Base-by-base conservation (phyloP, 139 green algal genomes). In the Pleodorina starrii region DNA sequence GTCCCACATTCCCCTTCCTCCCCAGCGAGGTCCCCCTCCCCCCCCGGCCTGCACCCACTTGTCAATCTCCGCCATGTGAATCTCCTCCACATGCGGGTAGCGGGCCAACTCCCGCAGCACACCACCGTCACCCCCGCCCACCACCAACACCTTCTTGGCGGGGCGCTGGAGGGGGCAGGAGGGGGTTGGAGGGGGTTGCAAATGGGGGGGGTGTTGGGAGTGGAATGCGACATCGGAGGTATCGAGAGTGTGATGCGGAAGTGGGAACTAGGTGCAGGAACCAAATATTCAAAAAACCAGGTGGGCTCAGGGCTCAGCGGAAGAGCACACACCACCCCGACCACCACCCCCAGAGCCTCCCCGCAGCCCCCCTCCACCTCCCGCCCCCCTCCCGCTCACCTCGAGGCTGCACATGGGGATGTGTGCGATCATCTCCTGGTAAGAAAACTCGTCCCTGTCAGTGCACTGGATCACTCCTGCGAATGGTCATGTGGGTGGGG, bases 361-460 rank as follows among this genome's bases (percentile, higher is more conserved):
- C n/a, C n/a, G n/a, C n/a, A n/a, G n/a, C n/a, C n/a, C n/a, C n/a
- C n/a, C n/a, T n/a, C n/a, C n/a, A n/a, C n/a, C n/a, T n/a, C 57
- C 57, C 57, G 12, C 14, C 57, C 57, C 57, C 57, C 57, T 27
- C 66, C n/a, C 19, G 46, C 84, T 69, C 71, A 97, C 93, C 82
- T 94, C 86, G 23, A 99, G 92, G 3, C 95, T 94, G 85, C 96
- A 99, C 43, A 99, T 84, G 2, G 98, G 96, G 43, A 99, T 86
- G 91, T 99, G 97, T 1, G 96, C 90, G 50, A 99, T 99, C 98
- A 99, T 99, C 92, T 99, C 98, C 93, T 99, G 97, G 93, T 99
- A 99, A 6, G 95, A 94, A 78, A 98, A 98, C 91, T 99, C 98
- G 86, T 99, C 98, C 5, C 94, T 90, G 36, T 99, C 95, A 27